Conservation (phyloP, 176 grass and related monocot species). For the Bromus sterilis region DNA sequence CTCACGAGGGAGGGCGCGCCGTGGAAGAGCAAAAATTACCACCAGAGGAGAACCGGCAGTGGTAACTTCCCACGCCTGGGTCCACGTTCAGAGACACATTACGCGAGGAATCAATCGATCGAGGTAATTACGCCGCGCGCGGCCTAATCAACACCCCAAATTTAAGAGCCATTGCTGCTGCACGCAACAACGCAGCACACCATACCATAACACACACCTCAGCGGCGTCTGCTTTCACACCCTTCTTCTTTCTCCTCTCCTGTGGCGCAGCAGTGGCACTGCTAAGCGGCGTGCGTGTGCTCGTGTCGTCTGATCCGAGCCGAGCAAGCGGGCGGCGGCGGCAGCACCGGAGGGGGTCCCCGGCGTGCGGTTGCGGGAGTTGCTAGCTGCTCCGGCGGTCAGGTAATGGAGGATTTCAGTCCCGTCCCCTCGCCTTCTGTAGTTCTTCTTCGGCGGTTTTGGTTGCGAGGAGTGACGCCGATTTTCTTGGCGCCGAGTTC, state of each 20-base stretch:
- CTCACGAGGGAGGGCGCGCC: too few species aligned
- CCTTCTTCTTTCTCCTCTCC: not conserved
- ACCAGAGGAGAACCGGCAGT: too few species aligned
- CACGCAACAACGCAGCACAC: not conserved
- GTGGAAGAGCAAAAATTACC: too few species aligned
- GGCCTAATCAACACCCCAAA: not conserved
- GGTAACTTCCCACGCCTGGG: not conserved
- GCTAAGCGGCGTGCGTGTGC: not conserved
- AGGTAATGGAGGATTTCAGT: not conserved
- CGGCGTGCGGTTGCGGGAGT: not conserved
- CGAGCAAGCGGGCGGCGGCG: not conserved
- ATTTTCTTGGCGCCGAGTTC: not conserved
- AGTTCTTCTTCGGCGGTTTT: not conserved
- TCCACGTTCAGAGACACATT: not conserved
- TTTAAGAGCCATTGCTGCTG: constrained; percentile 9
- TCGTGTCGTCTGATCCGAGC: not conserved
- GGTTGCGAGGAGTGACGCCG: not conserved
- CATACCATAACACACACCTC: not conserved
- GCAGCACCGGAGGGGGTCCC: not conserved
- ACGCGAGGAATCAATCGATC: not conserved
- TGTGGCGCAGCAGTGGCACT: not conserved
- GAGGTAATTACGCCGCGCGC: not conserved
- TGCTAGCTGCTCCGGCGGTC: not conserved
- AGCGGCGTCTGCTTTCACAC: not conserved
- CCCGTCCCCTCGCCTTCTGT: not conserved